A percentile compares a stretch with the other conserved stretches of the same genome.
Evolutionary conservation across 2,329 filamentous ascomycete genomes (phyloP).

Genomic region (Aphanocladium album): DNA sequence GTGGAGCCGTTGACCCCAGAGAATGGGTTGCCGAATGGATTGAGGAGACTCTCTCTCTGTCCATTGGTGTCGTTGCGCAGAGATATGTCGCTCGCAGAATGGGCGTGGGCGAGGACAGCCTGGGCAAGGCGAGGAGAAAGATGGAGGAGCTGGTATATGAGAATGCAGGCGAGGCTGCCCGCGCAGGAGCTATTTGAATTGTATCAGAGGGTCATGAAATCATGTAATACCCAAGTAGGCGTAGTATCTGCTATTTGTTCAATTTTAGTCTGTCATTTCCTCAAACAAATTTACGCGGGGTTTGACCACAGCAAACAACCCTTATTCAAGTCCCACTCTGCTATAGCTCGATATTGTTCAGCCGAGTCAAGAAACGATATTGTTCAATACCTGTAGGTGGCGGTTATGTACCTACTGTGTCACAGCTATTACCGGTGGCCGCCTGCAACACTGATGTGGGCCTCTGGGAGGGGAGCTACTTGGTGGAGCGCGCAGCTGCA

Average conservation of each 20-base stretch:
- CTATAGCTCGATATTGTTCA: no score
- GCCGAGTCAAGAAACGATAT: no score
- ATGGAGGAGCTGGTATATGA: constrained; percentile 52
- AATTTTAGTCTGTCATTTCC: constrained; percentile 1
- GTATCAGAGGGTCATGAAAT: not conserved
- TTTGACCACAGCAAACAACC: no score
- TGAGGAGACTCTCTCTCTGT: constrained; percentile 75
- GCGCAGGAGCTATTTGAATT: constrained; percentile 49
- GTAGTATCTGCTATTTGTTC: constrained; percentile 4
- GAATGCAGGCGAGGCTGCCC: constrained; percentile 54
- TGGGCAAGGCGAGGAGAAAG: constrained; percentile 57
- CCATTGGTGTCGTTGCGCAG: constrained; percentile 83
- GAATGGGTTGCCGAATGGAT: constrained; percentile 99
- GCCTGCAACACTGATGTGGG: not conserved
- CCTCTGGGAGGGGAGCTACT: not conserved
- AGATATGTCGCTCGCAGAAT: constrained; percentile 91
- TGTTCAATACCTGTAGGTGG: not conserved
- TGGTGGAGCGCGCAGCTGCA: not conserved
- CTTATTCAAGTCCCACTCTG: no score
- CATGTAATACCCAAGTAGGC: constrained; percentile 5
- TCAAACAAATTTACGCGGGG: not conserved
- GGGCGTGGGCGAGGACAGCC: constrained; percentile 81
- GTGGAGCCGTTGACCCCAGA: constrained; percentile 75
- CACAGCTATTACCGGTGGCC: no score
- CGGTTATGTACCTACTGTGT: no score